Evolutionary conservation across 2,329 filamentous ascomycete genomes (phyloP), one percentile per base, ranked within the genome.

Genomic region (Hymenoscyphus fraxineus): DNA sequence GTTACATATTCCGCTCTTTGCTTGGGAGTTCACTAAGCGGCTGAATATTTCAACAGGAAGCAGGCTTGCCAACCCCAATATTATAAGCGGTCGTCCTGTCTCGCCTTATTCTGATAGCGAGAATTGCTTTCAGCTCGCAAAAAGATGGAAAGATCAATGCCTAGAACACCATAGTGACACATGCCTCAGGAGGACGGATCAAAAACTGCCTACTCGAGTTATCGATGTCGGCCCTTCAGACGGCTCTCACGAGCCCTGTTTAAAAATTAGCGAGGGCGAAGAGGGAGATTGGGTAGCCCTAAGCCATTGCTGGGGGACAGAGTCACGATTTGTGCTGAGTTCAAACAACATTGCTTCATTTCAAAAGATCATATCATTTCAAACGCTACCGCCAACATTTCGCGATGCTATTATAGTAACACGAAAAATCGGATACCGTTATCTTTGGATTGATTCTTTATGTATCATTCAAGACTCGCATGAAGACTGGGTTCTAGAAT

Each of bases 381-480:
- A 40, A 19, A 32, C 16, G n/a, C 9, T 58, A 38, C 35, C 57
- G 19, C 31, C 57, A n/a, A 58, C 57, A n/a, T 55, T 64, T 7
- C 39, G 44, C 15, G 62, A 64, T 57, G 62, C 62, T 12, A 61
- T 64, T 19, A 51, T 16, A 3, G 58, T 61, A 7, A 58, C 56
- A 32, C 31, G 57, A 27, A 15, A 44, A 3, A 27, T 64, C 35
- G 63, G 59, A 44, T 62, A 58, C 19, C 59, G 63, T 16, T 64
- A 62, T 38, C 32, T 64, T 19, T 59, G 58, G 58, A 59, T 59
- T 27, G 58, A 59, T 47, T 19, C 16, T 12, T 32, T 59, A 2
- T 59, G 58, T 19, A 59, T 59, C n/a, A n/a, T 47, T 9, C 58
- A 59, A 59, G 12, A 15, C 19, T n/a, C n/a, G n/a, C 19, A 32